phyloP scores from a whole-genome alignment of 2,329 filamentous ascomycete species.

The Colletotrichum noveboracense region DNA sequence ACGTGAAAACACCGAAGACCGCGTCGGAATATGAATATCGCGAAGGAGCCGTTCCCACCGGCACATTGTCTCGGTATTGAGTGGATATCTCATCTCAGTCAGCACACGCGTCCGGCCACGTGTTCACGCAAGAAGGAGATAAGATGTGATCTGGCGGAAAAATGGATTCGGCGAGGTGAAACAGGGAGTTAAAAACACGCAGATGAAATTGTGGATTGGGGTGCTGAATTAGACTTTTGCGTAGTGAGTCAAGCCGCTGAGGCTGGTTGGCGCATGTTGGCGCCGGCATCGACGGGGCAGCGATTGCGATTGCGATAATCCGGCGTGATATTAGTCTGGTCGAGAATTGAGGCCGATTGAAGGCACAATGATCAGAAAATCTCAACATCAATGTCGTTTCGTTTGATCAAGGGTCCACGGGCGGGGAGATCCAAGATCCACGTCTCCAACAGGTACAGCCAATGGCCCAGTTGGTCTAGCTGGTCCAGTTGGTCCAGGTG shows the following conservation, averaged over 20 bases:
- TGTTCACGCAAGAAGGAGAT: not conserved
- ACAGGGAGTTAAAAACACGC: not conserved
- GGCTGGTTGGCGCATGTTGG: not conserved
- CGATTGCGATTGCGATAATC: not conserved
- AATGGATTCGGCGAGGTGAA: slow-evolving; percentile 6
- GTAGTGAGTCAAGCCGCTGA: slow-evolving; percentile 5
- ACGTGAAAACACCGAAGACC: not conserved
- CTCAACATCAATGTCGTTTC: not conserved
- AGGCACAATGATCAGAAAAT: not conserved
- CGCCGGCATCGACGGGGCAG: not conserved
- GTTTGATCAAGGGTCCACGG: not conserved
- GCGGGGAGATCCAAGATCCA: slow-evolving; percentile 1
- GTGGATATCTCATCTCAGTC: not conserved
- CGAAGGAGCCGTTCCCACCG: not conserved
- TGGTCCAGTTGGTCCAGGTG: not conserved
- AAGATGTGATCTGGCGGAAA: not conserved
- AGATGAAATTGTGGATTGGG: slow-evolving; percentile 1
- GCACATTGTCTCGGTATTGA: not conserved
- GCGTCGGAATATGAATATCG: not conserved
- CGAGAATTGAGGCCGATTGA: not conserved
- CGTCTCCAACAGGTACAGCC: not conserved
- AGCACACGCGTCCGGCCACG: slow-evolving; percentile 16
- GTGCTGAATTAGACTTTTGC: slow-evolving; percentile 13
- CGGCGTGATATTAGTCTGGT: not conserved
- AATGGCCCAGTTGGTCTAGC: not conserved